Conservation (phyloP, 345 rosid species). For the Syzygium grande region DNA sequence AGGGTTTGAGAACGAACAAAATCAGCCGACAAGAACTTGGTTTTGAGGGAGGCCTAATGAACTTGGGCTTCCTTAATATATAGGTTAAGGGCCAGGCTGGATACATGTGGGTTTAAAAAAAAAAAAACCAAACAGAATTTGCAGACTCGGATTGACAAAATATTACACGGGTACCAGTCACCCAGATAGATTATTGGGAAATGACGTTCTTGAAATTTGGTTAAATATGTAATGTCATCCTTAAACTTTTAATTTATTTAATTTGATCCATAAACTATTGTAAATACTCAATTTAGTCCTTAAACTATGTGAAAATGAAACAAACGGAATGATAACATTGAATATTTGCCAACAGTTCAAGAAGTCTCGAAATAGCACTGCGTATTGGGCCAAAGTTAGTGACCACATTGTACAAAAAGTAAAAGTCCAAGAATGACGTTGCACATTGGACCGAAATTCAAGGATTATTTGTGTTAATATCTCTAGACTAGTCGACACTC, state of each 20-base stretch:
- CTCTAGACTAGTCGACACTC: background rate
- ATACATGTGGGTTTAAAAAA: background rate
- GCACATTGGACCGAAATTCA: background rate
- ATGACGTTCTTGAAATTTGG: no score
- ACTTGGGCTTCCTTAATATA: background rate
- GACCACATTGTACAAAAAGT: accelerated
- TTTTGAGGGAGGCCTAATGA: background rate
- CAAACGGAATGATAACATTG: accelerated
- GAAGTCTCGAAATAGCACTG: accelerated
- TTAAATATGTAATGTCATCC: no score
- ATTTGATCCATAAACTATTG: background rate
- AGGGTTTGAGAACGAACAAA: background rate
- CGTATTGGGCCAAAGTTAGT: accelerated
- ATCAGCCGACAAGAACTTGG: background rate
- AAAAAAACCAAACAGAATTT: background rate
- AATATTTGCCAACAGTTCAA: background rate
- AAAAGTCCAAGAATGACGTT: accelerated
- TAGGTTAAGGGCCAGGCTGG: background rate
- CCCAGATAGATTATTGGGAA: background rate
- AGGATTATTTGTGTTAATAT: background rate
- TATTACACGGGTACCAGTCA: no score
- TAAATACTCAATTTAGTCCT: background rate
- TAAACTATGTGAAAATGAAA: background rate
- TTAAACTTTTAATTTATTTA: background rate
- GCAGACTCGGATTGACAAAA: background rate